A percentile compares a stretch with the other conserved stretches of the same genome.
phyloP scores from a whole-genome alignment of 495 filamentous ascomycete species.

The Penicillium waksmanii region DNA sequence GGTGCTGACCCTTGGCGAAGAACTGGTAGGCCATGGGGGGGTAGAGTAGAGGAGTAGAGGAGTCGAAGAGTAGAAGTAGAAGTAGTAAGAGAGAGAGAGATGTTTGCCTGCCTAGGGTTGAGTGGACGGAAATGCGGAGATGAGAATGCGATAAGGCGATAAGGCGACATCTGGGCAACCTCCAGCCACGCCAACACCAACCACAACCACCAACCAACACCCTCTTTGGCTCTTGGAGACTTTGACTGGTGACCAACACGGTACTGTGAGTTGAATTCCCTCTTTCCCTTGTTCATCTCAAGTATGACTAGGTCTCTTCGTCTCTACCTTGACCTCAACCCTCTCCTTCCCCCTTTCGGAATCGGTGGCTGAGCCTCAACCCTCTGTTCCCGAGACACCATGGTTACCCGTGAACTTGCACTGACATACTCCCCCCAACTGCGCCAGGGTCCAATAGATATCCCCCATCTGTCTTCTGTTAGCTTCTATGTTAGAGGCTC shows the following conservation, averaged over 20 bases:
- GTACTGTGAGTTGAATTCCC: no score
- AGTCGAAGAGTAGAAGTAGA: not conserved
- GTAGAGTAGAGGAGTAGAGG: not conserved
- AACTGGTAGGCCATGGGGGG: constrained; percentile 51
- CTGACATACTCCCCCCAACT: constrained; percentile 7
- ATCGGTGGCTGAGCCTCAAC: not conserved
- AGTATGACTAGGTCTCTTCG: not conserved
- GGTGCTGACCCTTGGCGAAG: constrained; percentile 36
- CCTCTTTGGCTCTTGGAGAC: no score
- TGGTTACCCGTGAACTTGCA: not conserved
- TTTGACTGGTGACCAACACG: no score
- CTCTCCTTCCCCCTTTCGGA: not conserved
- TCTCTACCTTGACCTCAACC: not conserved
- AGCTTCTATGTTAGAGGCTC: constrained; percentile 15
- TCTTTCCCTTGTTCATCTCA: no score
- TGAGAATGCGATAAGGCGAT: no score
- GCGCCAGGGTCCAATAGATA: constrained; percentile 6
- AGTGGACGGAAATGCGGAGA: no score
- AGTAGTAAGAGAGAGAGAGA: not conserved
- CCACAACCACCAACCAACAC: no score
- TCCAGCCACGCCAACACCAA: no score
- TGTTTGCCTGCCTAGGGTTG: no score
- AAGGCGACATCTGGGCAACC: no score
- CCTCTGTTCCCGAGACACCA: constrained; percentile 1
- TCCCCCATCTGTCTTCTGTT: constrained; percentile 6